A percentile compares a stretch with the other conserved stretches of the same genome.
Evolutionary conservation across 2,329 filamentous ascomycete species (phyloP).

Genomic region (Colletotrichum caudatum): DNA sequence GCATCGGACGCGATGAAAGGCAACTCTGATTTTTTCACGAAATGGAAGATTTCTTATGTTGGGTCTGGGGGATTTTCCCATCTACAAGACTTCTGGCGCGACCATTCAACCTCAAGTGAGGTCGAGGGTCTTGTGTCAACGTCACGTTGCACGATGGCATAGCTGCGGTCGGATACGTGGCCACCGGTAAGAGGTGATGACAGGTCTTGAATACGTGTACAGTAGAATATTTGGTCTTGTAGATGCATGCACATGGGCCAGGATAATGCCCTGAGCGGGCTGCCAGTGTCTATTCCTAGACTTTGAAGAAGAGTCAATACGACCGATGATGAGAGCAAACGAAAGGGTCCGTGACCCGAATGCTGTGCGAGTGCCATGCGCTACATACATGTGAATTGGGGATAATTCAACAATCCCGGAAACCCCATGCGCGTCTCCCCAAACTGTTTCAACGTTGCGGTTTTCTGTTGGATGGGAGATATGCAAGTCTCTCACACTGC

Average conservation of each 20-base stretch:
- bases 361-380: background rate
- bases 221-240: constrained; percentile 7
- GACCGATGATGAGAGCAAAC: constrained; percentile 20
- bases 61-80: background rate
- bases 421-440: constrained; percentile 19
- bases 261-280: constrained; percentile 26
- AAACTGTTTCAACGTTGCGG: constrained; percentile 19
- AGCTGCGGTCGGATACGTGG: constrained; percentile 11
- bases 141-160: background rate
- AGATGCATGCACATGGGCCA: constrained; percentile 17
- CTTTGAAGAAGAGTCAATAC: constrained; percentile 18
- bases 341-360: background rate
- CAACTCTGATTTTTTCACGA: constrained; percentile 85
- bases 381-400: constrained; percentile 13
- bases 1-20: constrained; percentile 94
- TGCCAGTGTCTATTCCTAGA: constrained; percentile 23
- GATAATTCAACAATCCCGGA: constrained; percentile 4
- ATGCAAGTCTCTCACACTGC: background rate
- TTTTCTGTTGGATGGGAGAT: constrained; percentile 17
- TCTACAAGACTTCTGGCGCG: background rate
- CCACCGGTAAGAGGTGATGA: background rate
- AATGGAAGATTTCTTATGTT: constrained; percentile 43
- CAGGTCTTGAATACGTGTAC: constrained; percentile 11
- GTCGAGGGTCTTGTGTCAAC: background rate
- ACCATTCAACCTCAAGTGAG: constrained; percentile 29